Conservation (phyloP, 73 alveolate species). For the Uronychia setigera region DNA sequence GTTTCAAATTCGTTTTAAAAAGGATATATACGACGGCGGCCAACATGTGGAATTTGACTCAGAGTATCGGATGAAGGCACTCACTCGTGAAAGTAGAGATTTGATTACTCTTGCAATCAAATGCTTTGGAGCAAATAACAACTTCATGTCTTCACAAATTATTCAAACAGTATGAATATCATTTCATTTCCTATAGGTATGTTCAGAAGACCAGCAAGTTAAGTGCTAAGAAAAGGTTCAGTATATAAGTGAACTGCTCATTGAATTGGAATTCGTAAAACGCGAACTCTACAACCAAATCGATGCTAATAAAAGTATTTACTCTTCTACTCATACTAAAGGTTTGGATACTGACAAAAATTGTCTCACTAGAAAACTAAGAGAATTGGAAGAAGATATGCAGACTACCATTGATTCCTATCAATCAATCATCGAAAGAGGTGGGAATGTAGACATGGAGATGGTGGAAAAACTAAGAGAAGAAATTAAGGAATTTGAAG, state of each 20-base stretch:
- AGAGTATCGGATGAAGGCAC: constrained; percentile 33
- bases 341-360: constrained; percentile 46
- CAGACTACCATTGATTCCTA: constrained; percentile 53
- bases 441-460: constrained; percentile 25
- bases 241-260: constrained; percentile 29
- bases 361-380: constrained; percentile 23
- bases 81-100: constrained; percentile 58
- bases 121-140: constrained; percentile 60
- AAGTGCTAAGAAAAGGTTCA: constrained; percentile 19
- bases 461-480: constrained; percentile 33
- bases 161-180: background rate
- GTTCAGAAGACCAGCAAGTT: constrained; percentile 7
- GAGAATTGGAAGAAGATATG: constrained; percentile 65
- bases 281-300: constrained; percentile 64
- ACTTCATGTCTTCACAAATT: constrained; percentile 51
- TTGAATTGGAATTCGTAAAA: constrained; percentile 63
- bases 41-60: constrained; percentile 39
- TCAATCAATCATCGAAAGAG: constrained; percentile 13
- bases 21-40: constrained; percentile 45
- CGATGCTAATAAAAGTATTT: background rate
- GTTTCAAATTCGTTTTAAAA: constrained; percentile 33
- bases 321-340: background rate
- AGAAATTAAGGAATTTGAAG: constrained; percentile 31
- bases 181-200: background rate
- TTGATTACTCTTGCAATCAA: constrained; percentile 57